Base-by-base conservation (phyloP, 2,329 filamentous ascomycete species). In the Talaromyces sp. region DNA sequence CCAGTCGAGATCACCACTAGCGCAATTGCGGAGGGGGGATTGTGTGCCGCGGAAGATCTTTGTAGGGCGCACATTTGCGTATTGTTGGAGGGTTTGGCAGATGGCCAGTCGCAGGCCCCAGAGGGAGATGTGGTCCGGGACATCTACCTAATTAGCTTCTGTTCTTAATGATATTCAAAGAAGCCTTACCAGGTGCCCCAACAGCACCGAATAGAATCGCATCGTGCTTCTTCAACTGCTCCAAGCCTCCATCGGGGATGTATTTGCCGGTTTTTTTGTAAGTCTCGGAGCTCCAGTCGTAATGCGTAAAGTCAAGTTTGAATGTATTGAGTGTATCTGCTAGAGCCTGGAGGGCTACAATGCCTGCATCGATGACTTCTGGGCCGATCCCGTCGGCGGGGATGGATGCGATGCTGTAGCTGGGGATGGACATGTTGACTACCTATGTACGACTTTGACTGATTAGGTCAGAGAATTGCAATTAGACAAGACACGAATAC, bases 321-420 rank as follows among this genome's bases (percentile, higher is more conserved):
- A 68, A 89, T 2, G 66, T 67, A 14, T 66, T 52, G 47, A 67
- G 35, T 2, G 64, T 67, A n/a, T 56, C 39, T 1, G 61, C 50
- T 52, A 67, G 74, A 14, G 82, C 81, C 67, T 87, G 81, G 60
- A 91, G 76, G 0, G 88, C 89, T 48, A 83, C 79, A 9, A 90
- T 84, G 2, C 87, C 87, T 1, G 87, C 87, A 37, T 82, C 79
- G 74, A 89, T 85, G 11, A 91, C 88, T 74, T 91, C 89, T 1
- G 83, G 83, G 1, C 89, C 88, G 66, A 91, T 90, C 62, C 88
- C 88, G 71, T 91, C 88, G 8, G 86, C 89, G 0, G 88, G 87
- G 67, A 90, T 87, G 22, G 56, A 59, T 2, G 37, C 56, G 14
- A 59, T 45, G 60, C 73, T 79, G 70, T 84, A 82, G 13, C 73